Base-by-base conservation (phyloP, 2,329 filamentous ascomycete species). In the Pseudopithomyces chartarum region DNA sequence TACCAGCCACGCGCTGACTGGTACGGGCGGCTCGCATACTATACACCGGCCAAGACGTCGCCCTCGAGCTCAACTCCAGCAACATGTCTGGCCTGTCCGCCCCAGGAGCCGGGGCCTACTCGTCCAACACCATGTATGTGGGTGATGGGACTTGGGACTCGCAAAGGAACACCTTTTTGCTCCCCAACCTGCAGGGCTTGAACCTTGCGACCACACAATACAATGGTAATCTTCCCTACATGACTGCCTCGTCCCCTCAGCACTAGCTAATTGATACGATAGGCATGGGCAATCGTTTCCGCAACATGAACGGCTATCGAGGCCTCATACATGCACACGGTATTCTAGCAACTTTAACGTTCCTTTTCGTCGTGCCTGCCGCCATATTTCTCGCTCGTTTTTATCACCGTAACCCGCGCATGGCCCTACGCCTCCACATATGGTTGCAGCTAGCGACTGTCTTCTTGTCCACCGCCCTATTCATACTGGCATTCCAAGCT, bases 71-170 rank as follows among this genome's bases (percentile, higher is more conserved):
- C 11, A 17, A 19, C 10, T 33, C 42, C 54, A 39, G 22, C 58
- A 63, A 22, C 51, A 74, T 75, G 48, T 42, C 48, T 68, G 66
- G 79, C 67, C 81, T 90, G 68, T 89, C 89, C 63, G 83, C 88
- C 62, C 84, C 90, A 48, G 90, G 90, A 70, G 86, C 87, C 75
- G 88, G 86, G 72, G 85, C 82, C 63, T 94, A 94, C 77, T 82
- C 84, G 65, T 92, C 89, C 50, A 82, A 87, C 69, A 90, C 87
- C n/a, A 81, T 93, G 82, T 82, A 81, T 54, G 90, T 94, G 15
- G 90, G 90, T 60, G 91, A 94, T 72, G 91, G 91, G 20, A 94
- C 91, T 33, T 95, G 91, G 90, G 89, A 93, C 68, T 88, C 89
- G 55, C 81, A 83, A 57, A 88, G 88, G 71, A 91, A 93, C 69